Base-by-base conservation (phyloP, 176 grass and related monocot species). In the Elymus sibiricus region DNA sequence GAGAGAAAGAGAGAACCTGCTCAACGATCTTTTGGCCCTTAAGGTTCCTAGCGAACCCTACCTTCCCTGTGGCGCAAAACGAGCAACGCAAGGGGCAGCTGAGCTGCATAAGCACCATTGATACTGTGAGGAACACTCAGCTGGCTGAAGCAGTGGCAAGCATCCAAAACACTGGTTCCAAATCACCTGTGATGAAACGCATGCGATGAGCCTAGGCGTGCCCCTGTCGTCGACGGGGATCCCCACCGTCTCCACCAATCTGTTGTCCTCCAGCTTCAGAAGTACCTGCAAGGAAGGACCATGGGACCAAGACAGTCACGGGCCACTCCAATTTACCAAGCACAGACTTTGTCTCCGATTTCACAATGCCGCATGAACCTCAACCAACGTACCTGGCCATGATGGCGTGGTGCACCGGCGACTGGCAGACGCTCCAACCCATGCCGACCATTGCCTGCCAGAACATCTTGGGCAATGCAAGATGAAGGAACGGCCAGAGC, bases 31-130 rank as follows among this genome's bases (percentile, higher is more conserved):
- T 90, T 76, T 95, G 88, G 17, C 78, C 81, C 32, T 76, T 84
- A n/a, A 98, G 91, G 88, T 98, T 98, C 79, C 93, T 98, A 32
- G 96, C 89, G 38, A 94, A 98, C 22, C 96, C 96, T 88, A 93
- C 93, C 74, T 98, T 95, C 16, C 49, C 49, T 13, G 95, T 98
- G 64, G 95, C 95, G 73, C 95, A 95, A 61, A 95, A 98, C 9
- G 93, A 86, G 80, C 95, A 98, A 4, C 93, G 93, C 80, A 95
- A 82, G 34, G 96, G 91, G 86, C 96, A 98, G 51, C 96, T 93
- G 2, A 98, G 93, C 96, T 98, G 44, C 83, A 76, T 84, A 39
- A 34, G 5, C 51, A 77, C 61, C 12, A 61, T 43, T 7, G 69
- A 3, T 17, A 67, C 1, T 8, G 25, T 88, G 4, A 73, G 39